A percentile compares a stretch with the other conserved stretches of the same genome.
Conservation (phyloP, 1,284 basidiomycete genomes). For the Laetiporus sulphureus region DNA sequence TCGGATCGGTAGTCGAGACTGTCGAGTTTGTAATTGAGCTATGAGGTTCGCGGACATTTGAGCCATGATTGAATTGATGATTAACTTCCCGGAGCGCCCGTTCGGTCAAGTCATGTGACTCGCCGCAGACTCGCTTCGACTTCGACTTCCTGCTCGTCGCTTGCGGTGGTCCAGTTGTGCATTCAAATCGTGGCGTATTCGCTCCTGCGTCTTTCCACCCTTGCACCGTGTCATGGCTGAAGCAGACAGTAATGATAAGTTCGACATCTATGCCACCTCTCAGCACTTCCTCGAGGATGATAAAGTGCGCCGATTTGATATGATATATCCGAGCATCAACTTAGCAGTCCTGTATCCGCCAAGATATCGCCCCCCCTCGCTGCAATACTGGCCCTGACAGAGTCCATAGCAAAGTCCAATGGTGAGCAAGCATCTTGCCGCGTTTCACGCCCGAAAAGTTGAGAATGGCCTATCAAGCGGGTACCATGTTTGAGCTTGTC, state of each 20-base stretch:
- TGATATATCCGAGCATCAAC: not conserved
- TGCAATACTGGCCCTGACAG: slow-evolving; percentile 76
- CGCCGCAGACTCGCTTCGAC: not conserved
- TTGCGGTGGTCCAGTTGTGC: no score
- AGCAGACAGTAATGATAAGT: slow-evolving; percentile 19
- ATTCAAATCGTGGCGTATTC: no score
- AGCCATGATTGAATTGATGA: no score
- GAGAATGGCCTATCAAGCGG: slow-evolving; percentile 40
- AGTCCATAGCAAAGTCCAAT: slow-evolving; percentile 69
- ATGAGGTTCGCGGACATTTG: no score
- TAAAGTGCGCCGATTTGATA: slow-evolving; percentile 36
- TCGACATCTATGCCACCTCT: slow-evolving; percentile 55
- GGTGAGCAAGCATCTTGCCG: no score
- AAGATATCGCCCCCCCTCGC: slow-evolving; percentile 85
- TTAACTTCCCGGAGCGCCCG: no score
- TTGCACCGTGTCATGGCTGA: no score
- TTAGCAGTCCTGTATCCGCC: slow-evolving; percentile 5
- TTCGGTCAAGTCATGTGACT: not conserved
- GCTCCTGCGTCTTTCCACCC: no score
- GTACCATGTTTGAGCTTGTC: slow-evolving; percentile 88
- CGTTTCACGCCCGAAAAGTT: no score
- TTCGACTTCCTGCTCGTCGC: no score
- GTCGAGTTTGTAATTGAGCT: no score
- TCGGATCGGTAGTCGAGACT: not conserved
- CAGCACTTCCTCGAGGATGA: slow-evolving; percentile 48